phyloP scores from a whole-genome alignment of 1,139 yeast species.

The Geotrichum siamense region DNA sequence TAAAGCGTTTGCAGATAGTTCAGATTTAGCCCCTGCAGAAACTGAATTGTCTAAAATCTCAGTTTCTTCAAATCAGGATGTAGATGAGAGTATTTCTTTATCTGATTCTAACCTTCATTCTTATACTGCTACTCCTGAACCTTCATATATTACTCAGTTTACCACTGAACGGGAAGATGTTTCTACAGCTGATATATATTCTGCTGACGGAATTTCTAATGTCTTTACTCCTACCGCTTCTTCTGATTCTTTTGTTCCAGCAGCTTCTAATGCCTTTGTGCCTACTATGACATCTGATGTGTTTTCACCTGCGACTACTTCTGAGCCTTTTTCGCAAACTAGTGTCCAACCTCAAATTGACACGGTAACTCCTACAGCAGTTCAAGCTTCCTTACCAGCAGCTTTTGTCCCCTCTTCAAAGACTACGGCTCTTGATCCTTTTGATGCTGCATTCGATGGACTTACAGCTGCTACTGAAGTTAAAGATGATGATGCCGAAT shows the following conservation, averaged over 20 bases:
- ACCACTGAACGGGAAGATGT: neutral
- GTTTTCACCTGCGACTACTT: neutral
- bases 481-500: constrained; percentile 6
- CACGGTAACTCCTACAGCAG: neutral
- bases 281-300: no score
- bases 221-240: neutral
- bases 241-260: neutral
- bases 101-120: constrained; percentile 1
- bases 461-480: constrained; percentile 4
- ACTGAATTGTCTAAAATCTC: neutral
- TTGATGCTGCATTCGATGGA: constrained; percentile 15
- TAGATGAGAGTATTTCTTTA: neutral
- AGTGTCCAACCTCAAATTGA: no score
- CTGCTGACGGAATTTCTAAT: neutral
- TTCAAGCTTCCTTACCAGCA: constrained; percentile 8
- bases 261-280: neutral
- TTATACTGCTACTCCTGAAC: neutral
- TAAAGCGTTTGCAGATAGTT: constrained; percentile 3
- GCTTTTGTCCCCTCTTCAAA: constrained; percentile 11
- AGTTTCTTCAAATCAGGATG: neutral
- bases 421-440: constrained; percentile 10
- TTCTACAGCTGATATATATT: neutral
- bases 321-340: neutral
- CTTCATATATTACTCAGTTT: constrained; percentile 1
- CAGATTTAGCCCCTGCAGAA: neutral